phyloP scores from a whole-genome alignment of 345 rosid species.

The Pseudoturritis turrita region DNA sequence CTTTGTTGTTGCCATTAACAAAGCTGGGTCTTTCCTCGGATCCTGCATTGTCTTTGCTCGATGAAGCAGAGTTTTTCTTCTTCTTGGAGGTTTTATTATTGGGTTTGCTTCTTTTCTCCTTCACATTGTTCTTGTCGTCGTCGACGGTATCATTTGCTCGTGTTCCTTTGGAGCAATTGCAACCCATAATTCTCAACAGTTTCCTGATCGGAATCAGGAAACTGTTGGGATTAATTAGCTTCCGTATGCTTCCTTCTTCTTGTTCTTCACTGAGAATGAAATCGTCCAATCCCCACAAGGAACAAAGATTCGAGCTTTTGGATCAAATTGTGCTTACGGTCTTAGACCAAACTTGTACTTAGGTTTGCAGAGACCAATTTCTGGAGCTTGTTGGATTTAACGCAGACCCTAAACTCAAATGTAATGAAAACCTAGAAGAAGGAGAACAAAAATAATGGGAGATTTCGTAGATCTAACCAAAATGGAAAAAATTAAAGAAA shows the following conservation, averaged over 20 bases:
- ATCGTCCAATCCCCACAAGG: background rate
- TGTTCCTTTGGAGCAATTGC: slow-evolving; percentile 77
- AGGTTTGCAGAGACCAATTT: background rate
- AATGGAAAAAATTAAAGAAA: background rate
- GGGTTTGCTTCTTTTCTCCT: slow-evolving; percentile 30
- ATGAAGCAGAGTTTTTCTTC: slow-evolving; percentile 32
- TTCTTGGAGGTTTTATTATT: slow-evolving; percentile 37
- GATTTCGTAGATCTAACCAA: background rate
- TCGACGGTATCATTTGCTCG: slow-evolving; percentile 31
- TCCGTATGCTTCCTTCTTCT: slow-evolving; percentile 8
- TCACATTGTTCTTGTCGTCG: slow-evolving; percentile 27
- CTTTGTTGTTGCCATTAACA: slow-evolving; percentile 33
- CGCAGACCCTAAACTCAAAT: background rate
- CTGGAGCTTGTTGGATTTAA: background rate
- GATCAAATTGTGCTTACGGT: slow-evolving; percentile 1
- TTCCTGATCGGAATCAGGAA: slow-evolving; percentile 30
- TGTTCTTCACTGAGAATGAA: background rate
- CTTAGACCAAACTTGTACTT: background rate
- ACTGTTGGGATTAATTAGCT: slow-evolving; percentile 13
- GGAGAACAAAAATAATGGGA: background rate
- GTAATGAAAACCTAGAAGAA: background rate
- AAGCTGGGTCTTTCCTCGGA: slow-evolving; percentile 29
- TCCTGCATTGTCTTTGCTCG: slow-evolving; percentile 30
- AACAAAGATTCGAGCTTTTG: slow-evolving; percentile 2
- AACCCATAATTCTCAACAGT: slow-evolving; percentile 58